Evolutionary conservation across 768 basidiomycete species (phyloP).

Genomic region (Termitomyces sp.): DNA sequence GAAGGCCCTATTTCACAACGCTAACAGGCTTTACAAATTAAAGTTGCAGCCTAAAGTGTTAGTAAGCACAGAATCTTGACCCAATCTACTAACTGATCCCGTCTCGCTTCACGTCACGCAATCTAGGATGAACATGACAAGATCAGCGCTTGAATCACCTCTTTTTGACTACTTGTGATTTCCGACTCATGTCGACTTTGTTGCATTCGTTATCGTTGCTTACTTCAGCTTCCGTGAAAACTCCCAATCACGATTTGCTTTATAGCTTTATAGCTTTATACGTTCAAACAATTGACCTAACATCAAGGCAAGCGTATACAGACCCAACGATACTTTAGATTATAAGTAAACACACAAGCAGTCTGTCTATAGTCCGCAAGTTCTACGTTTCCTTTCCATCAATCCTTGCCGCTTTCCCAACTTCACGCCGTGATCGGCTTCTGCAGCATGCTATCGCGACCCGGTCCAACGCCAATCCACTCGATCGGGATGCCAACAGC

Average conservation of each 20-base stretch:
- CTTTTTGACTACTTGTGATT: background rate
- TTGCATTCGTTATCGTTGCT: too few relatives aligned
- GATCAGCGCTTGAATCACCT: background rate
- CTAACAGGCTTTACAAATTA: constrained; percentile 59
- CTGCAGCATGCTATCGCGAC: constrained; percentile 66
- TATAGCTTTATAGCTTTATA: background rate
- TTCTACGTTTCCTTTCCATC: background rate
- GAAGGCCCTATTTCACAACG: constrained; percentile 59
- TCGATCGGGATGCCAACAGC: constrained; percentile 68
- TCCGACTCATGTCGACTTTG: background rate
- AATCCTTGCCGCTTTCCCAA: background rate
- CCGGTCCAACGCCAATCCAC: constrained; percentile 94
- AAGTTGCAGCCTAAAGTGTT: constrained; percentile 26
- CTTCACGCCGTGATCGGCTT: constrained; percentile 11
- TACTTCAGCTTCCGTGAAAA: background rate
- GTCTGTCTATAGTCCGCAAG: background rate
- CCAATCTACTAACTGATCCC: background rate
- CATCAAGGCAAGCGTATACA: background rate
- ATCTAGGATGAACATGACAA: background rate
- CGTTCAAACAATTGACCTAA: background rate
- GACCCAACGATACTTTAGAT: background rate
- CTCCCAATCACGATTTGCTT: background rate
- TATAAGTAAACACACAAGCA: constrained; percentile 4
- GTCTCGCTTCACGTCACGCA: background rate
- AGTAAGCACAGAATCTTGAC: background rate